Percentiles rank a stretch among this genome's conserved stretches.
Conservation (phyloP, 75 land plant species). For the Azolla pinnata region DNA sequence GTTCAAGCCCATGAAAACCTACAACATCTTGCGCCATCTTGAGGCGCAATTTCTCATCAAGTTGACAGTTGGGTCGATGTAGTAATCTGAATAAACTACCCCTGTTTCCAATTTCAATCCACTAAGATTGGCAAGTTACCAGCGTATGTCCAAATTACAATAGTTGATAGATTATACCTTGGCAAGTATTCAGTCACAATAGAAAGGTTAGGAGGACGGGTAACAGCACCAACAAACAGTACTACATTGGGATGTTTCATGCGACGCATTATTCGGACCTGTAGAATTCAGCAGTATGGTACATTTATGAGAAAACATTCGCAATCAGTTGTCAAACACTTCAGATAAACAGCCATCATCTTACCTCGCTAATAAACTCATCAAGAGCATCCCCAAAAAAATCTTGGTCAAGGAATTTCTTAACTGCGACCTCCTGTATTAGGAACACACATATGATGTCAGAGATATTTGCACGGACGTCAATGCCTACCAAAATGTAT, state of each 20-base stretch:
- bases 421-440: slow-evolving; percentile 91
- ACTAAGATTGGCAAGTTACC: background rate
- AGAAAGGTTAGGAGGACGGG: slow-evolving; percentile 75
- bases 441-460: background rate
- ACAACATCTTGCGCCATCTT: slow-evolving; percentile 87
- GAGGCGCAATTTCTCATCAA: slow-evolving; percentile 59
- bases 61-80: slow-evolving; percentile 49
- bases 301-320: too few species aligned
- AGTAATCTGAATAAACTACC: slow-evolving; percentile 68
- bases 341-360: too few species aligned
- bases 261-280: slow-evolving; percentile 81
- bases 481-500: background rate
- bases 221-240: slow-evolving; percentile 91
- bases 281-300: slow-evolving; percentile 2
- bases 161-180: slow-evolving; percentile 34
- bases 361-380: slow-evolving; percentile 82
- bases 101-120: slow-evolving; percentile 19
- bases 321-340: background rate
- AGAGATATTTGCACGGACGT: background rate
- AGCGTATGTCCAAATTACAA: background rate
- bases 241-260: slow-evolving; percentile 90
- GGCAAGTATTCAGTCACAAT: slow-evolving; percentile 87
- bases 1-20: too few species aligned
- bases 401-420: slow-evolving; percentile 85
- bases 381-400: slow-evolving; percentile 71